These are phyloP conservation scores for Hortiboletus campestris DNA, from an alignment of 768 basidiomycete genomes.

Conservation along the genomic window DNA sequence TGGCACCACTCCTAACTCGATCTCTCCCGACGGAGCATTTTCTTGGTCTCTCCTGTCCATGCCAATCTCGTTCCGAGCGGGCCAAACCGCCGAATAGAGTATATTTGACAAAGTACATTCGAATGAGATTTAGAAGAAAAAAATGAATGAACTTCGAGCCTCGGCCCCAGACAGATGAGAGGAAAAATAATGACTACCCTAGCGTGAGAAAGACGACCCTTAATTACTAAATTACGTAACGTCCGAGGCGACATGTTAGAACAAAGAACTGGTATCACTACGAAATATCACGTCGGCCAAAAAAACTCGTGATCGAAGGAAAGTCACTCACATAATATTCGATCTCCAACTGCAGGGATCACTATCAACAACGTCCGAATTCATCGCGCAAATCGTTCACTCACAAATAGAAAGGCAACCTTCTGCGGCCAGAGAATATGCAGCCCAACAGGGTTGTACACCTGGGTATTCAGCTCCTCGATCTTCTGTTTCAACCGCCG, in stretches of 20 bases:
- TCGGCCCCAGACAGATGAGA: not conserved
- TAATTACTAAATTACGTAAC: slow-evolving; percentile 15
- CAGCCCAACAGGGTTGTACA: slow-evolving; percentile 86
- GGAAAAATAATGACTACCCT: slow-evolving; percentile 3
- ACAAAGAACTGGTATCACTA: slow-evolving; percentile 21
- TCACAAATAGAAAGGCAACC: slow-evolving; percentile 88
- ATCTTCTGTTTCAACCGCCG: slow-evolving; percentile 58
- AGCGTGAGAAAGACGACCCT: slow-evolving; percentile 3
- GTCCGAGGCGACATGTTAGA: not conserved
- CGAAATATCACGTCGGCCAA: not conserved
- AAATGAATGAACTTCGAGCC: not conserved
- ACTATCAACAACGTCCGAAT: not conserved
- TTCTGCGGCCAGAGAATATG: slow-evolving; percentile 83
- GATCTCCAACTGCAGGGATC: slow-evolving; percentile 73
- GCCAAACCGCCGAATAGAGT: not conserved
- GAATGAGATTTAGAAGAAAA: not conserved
- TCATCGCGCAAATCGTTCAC: slow-evolving; percentile 35
- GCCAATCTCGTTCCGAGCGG: not conserved
- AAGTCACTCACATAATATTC: slow-evolving; percentile 79
- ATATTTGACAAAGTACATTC: slow-evolving; percentile 1
- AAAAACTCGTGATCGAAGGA: not conserved
- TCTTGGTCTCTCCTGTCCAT: no score
- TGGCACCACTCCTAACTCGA: no score
- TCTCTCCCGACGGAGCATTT: no score
- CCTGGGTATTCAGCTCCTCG: slow-evolving; percentile 60